These are phyloP conservation scores for Gamarada debralockiae DNA, from an alignment of 495 filamentous ascomycete genomes.

Conservation along the genomic window DNA sequence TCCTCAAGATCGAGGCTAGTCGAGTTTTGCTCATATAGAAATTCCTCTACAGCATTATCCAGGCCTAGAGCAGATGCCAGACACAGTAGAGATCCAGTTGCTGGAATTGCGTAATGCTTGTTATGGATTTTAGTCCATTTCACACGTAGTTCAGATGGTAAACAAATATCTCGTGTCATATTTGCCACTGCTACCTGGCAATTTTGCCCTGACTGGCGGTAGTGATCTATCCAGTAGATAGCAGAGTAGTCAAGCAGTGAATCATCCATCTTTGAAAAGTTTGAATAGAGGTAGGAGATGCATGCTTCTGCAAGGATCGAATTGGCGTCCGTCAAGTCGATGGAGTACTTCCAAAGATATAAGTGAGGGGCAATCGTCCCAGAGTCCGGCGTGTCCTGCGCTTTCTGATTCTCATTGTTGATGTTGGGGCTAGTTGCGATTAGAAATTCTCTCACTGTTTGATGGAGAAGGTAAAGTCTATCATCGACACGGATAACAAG, in stretches of 20 bases:
- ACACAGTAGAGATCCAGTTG: background rate
- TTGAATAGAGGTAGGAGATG: slow-evolving; percentile 12
- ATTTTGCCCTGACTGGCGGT: slow-evolving; percentile 7
- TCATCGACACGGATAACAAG: slow-evolving; percentile 33
- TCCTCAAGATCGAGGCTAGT: background rate
- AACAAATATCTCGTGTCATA: background rate
- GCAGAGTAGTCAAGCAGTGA: slow-evolving; percentile 31
- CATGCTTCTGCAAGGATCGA: slow-evolving; percentile 29
- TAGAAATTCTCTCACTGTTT: slow-evolving; percentile 40
- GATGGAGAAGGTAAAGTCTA: slow-evolving; percentile 40
- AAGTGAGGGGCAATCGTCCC: background rate
- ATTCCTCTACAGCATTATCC: background rate
- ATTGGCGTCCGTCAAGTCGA: slow-evolving; percentile 22
- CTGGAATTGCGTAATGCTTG: background rate
- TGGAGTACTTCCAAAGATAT: slow-evolving; percentile 25
- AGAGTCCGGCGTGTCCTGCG: slow-evolving; percentile 4
- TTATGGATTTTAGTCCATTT: slow-evolving; percentile 1
- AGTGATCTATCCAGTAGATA: slow-evolving; percentile 27
- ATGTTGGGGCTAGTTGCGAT: slow-evolving; percentile 9
- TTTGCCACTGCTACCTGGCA: background rate
- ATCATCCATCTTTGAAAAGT: slow-evolving; percentile 3
- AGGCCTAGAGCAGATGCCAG: background rate
- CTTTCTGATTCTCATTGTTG: slow-evolving; percentile 2
- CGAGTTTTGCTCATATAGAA: background rate
- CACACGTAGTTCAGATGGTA: background rate